Evolutionary conservation across 768 basidiomycete genomes (phyloP).

Genomic region (Boletus fagicola): DNA sequence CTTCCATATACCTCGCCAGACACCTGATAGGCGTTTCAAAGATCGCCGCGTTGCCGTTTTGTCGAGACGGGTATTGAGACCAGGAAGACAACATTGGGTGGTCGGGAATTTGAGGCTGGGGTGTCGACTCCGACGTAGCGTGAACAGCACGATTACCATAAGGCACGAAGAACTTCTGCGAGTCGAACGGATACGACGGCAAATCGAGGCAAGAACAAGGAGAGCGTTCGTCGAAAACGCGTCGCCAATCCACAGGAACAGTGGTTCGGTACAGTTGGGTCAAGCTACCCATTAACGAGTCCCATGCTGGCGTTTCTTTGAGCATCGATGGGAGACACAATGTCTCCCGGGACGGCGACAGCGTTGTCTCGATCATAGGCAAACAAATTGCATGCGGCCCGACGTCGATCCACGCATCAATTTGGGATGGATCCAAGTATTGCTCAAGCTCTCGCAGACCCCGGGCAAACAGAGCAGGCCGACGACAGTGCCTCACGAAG

Average conservation of each 20-base stretch:
- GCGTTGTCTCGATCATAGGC: slow-evolving; percentile 48
- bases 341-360: slow-evolving; percentile 30
- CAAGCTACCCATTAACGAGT: slow-evolving; percentile 45
- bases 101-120: slow-evolving; percentile 14
- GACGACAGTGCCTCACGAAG: slow-evolving; percentile 55
- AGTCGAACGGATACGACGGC: slow-evolving; percentile 63
- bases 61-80: slow-evolving; percentile 40
- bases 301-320: slow-evolving; percentile 43
- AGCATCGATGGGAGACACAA: slow-evolving; percentile 51
- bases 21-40: slow-evolving; percentile 53
- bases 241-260: slow-evolving; percentile 51
- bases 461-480: slow-evolving; percentile 53
- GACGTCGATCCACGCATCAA: slow-evolving; percentile 62
- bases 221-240: slow-evolving; percentile 47
- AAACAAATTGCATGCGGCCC: slow-evolving; percentile 60
- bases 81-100: slow-evolving; percentile 42
- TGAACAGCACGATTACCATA: slow-evolving; percentile 34
- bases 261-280: slow-evolving; percentile 46
- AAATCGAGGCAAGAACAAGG: slow-evolving; percentile 46
- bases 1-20: slow-evolving; percentile 46
- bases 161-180: slow-evolving; percentile 54
- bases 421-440: slow-evolving; percentile 22
- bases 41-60: slow-evolving; percentile 38
- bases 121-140: neutral
- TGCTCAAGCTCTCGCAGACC: slow-evolving; percentile 45